Conservation (phyloP, 2,329 filamentous ascomycete genomes). For the Ascochyta pisi region DNA sequence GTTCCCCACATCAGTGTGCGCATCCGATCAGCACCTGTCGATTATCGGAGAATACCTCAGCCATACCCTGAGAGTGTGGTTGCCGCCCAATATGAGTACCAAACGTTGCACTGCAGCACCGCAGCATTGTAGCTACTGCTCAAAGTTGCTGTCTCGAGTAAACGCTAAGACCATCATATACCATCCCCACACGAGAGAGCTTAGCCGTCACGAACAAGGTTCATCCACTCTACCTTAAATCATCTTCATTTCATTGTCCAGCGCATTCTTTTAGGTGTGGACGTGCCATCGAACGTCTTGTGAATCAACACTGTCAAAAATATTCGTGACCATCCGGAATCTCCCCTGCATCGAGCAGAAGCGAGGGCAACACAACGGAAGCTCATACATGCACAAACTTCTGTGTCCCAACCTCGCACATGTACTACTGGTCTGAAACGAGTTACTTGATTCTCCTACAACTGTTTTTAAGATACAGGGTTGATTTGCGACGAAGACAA, state of each 20-base stretch:
- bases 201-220: conserved; percentile 10
- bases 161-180: neutral
- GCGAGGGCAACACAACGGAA: conserved; percentile 16
- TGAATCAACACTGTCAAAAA: neutral
- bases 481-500: neutral
- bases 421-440: conserved; percentile 17
- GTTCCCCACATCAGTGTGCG: conserved; percentile 8
- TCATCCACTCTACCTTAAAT: conserved; percentile 16
- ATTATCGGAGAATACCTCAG: neutral
- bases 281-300: neutral
- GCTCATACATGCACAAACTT: neutral
- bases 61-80: neutral
- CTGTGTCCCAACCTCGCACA: conserved; percentile 4
- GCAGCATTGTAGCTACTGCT: neutral
- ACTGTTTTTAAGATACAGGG: neutral
- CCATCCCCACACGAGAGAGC: conserved; percentile 3
- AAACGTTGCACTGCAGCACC: neutral
- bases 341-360: conserved; percentile 13
- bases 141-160: neutral
- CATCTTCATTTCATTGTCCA: conserved; percentile 15
- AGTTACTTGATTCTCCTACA: neutral
- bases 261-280: neutral
- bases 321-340: neutral
- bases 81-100: neutral
- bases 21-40: conserved; percentile 3